Evolutionary conservation across 1,284 basidiomycete genomes (phyloP).

Genomic region (Laetiporus sulphureus): DNA sequence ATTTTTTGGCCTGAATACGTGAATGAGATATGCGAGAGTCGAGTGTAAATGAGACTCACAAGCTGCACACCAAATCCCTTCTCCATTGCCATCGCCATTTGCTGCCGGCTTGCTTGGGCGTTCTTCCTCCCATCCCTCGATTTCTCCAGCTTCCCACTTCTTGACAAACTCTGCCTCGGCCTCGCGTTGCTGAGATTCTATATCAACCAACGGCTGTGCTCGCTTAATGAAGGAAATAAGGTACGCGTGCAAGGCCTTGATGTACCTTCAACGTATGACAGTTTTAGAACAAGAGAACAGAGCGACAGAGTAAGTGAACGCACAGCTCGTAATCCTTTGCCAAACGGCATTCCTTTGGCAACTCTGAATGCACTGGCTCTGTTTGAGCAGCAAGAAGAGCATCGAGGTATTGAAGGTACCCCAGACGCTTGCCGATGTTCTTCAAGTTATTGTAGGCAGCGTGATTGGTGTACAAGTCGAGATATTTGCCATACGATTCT

Average conservation of each 20-base stretch:
- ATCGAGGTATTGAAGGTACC: slow-evolving; percentile 91
- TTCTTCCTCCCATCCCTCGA: slow-evolving; percentile 72
- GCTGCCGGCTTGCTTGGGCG: slow-evolving; percentile 30
- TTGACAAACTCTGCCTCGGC: slow-evolving; percentile 68
- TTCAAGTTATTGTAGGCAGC: slow-evolving; percentile 88
- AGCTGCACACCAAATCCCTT: slow-evolving; percentile 92
- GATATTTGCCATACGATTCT: slow-evolving; percentile 90
- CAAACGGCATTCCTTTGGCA: slow-evolving; percentile 67
- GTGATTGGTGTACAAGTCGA: slow-evolving; percentile 90
- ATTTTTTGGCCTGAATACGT: slow-evolving; percentile 72
- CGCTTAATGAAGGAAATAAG: slow-evolving; percentile 83
- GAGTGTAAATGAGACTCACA: slow-evolving; percentile 51
- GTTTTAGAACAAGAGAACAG: no score
- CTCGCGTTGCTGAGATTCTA: slow-evolving; percentile 62
- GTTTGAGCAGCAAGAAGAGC: slow-evolving; percentile 58
- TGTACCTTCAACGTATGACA: slow-evolving; percentile 53
- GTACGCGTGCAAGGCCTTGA: slow-evolving; percentile 78
- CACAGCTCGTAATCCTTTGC: slow-evolving; percentile 78
- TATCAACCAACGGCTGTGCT: slow-evolving; percentile 82
- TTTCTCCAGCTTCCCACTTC: slow-evolving; percentile 75
- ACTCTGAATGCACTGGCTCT: slow-evolving; percentile 59
- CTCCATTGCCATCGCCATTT: slow-evolving; percentile 36
- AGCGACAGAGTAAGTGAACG: slow-evolving; percentile 25
- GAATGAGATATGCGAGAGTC: not conserved
- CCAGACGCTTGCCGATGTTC: slow-evolving; percentile 70